These are phyloP conservation scores for Acanthamoeba lenticulata DNA, from an alignment of 208 protist species.

Conservation along the genomic window DNA sequence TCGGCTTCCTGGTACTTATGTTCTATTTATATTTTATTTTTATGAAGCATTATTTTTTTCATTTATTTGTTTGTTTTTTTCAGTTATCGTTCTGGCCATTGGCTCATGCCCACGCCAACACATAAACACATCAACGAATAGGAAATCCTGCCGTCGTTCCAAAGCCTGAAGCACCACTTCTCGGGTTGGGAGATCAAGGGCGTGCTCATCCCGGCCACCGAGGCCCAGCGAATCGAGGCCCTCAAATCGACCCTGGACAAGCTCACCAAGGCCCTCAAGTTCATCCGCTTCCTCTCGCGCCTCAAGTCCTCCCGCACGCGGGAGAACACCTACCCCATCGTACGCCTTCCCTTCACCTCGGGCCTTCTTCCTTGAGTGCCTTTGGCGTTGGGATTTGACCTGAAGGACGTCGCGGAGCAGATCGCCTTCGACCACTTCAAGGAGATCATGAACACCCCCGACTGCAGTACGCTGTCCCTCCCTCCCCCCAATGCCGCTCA, in stretches of 20 bases:
- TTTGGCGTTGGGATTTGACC: not conserved
- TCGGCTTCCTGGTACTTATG: conserved; percentile 2
- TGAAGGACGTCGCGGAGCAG: not conserved
- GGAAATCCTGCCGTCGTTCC: conserved; percentile 47
- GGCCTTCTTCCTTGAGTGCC: not conserved
- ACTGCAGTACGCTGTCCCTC: not conserved
- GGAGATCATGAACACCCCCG: conserved; percentile 34
- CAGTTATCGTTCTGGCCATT: no score
- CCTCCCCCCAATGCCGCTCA: not conserved
- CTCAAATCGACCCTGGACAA: conserved; percentile 43
- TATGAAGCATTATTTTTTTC: not conserved
- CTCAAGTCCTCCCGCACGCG: not conserved
- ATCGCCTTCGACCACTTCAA: conserved; percentile 40
- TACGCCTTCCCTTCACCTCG: not conserved
- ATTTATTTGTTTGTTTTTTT: no score
- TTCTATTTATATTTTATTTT: no score
- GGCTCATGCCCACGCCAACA: not conserved
- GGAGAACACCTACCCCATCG: conserved; percentile 35
- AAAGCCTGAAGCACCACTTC: conserved; percentile 50
- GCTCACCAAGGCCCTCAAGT: conserved; percentile 44
- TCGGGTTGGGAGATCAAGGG: conserved; percentile 46
- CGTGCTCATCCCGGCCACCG: conserved; percentile 8
- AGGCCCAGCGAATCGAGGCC: conserved; percentile 24
- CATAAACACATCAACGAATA: not conserved
- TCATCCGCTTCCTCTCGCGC: conserved; percentile 27